These are phyloP conservation scores for Tulasnella sp. DNA, from an alignment of 768 basidiomycete species.

Conservation along the genomic window DNA sequence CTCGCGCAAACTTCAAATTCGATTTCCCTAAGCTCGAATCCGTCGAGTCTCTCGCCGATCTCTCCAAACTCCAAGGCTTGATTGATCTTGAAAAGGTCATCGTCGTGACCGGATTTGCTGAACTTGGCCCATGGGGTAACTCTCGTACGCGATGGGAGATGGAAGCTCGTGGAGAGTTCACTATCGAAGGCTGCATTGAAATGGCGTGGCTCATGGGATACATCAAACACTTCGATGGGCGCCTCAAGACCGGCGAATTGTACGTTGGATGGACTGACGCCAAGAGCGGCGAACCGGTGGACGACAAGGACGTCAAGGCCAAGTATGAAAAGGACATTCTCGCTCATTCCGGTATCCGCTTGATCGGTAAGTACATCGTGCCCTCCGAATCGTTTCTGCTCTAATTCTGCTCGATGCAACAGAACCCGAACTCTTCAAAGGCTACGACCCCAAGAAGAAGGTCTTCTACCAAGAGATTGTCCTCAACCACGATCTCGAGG, in stretches of 20 bases:
- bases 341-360: constrained; percentile 77
- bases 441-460: constrained; percentile 96
- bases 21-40: constrained; percentile 82
- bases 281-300: constrained; percentile 85
- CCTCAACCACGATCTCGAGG: constrained; percentile 90
- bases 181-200: constrained; percentile 95
- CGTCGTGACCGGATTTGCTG: constrained; percentile 92
- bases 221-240: constrained; percentile 98
- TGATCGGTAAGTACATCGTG: constrained; percentile 65
- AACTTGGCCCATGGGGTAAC: constrained; percentile 97
- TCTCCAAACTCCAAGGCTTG: constrained; percentile 70
- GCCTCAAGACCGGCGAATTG: constrained; percentile 79
- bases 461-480: constrained; percentile 95
- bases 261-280: constrained; percentile 98
- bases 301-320: constrained; percentile 92
- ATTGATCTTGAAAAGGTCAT: constrained; percentile 93
- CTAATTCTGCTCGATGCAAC: constrained; percentile 7
- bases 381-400: not conserved
- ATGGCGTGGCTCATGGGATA: constrained; percentile 99
- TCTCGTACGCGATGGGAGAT: constrained; percentile 99
- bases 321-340: constrained; percentile 93
- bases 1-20: constrained; percentile 96
- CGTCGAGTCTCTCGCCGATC: constrained; percentile 52
- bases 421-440: constrained; percentile 97
- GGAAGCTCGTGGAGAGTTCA: constrained; percentile 95